A percentile compares a stretch with the other conserved stretches of the same genome.
Conservation (phyloP, 805 yeast species). For the Scheffersomyces lignosus region DNA sequence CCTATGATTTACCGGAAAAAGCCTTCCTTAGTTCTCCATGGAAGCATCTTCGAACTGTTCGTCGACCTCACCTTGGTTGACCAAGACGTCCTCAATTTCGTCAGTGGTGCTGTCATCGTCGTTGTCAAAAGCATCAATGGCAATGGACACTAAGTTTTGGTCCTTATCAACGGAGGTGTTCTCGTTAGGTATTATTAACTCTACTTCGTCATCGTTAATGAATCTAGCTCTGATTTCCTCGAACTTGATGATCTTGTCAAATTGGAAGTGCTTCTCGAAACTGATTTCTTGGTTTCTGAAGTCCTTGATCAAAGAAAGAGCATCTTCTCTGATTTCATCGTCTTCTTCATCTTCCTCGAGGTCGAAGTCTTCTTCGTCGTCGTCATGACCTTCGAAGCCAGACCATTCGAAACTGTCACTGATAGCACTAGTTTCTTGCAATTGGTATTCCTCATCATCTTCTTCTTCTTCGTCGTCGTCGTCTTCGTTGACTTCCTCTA, state of each 20-base stretch:
- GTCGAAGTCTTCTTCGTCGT: constrained; percentile 13
- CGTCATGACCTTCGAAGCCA: constrained; percentile 12
- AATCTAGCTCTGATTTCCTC: constrained; percentile 40
- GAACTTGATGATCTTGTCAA: constrained; percentile 38
- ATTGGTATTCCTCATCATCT: constrained; percentile 11
- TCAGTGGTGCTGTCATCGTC: constrained; percentile 11
- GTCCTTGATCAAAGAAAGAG: constrained; percentile 36
- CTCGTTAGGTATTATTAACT: constrained; percentile 41
- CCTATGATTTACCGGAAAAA: too few relatives aligned
- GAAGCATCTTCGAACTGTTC: constrained; percentile 4
- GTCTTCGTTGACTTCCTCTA: not conserved
- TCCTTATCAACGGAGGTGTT: constrained; percentile 15
- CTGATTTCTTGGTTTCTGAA: constrained; percentile 39
- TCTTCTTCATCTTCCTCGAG: constrained; percentile 23
- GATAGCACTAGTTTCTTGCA: constrained; percentile 5
- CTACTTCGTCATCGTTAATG: constrained; percentile 40
- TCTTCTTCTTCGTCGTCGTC: constrained; percentile 10
- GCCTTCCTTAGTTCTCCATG: too few relatives aligned
- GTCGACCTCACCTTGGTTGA: constrained; percentile 8
- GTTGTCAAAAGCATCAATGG: constrained; percentile 16
- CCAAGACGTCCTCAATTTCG: constrained; percentile 9
- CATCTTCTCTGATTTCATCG: constrained; percentile 43
- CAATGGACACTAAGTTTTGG: constrained; percentile 25
- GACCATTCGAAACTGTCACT: constrained; percentile 11
- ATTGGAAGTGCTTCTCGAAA: constrained; percentile 44